A percentile compares a stretch with the other conserved stretches of the same genome.
phyloP scores from a whole-genome alignment of 352 stramenopile species.

The Phytopythium oedochilum region DNA sequence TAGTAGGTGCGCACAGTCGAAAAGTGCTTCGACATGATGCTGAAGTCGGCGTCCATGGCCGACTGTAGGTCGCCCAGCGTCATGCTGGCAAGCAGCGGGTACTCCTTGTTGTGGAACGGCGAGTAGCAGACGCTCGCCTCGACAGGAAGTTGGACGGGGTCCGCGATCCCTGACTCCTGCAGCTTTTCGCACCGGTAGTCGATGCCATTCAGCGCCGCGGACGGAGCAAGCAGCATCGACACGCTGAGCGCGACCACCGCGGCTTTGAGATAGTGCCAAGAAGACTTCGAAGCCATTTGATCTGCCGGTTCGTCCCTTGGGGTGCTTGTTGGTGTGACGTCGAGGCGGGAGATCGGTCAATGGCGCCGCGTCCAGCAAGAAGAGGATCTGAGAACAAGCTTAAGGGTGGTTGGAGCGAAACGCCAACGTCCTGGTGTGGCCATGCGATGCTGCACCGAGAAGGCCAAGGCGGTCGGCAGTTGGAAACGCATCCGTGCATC shows the following conservation, averaged over 20 bases:
- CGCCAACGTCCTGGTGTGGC: neutral
- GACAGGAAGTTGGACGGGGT: constrained; percentile 13
- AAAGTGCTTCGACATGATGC: constrained; percentile 61
- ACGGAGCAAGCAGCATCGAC: neutral
- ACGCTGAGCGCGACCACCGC: neutral
- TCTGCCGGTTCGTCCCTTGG: neutral
- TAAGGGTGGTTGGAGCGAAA: neutral
- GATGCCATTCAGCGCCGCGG: neutral
- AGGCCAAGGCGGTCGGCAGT: neutral
- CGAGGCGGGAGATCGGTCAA: neutral
- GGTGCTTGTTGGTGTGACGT: neutral
- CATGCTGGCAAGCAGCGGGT: constrained; percentile 41
- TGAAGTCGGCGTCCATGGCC: constrained; percentile 66
- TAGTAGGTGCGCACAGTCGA: constrained; percentile 73
- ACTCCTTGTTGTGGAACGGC: constrained; percentile 69
- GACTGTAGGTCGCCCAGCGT: constrained; percentile 23
- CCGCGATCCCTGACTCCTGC: neutral
- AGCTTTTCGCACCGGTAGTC: neutral
- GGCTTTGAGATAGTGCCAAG: neutral
- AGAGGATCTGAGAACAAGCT: neutral
- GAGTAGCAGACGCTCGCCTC: constrained; percentile 63
- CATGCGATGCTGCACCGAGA: constrained; percentile 1
- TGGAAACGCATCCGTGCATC: neutral
- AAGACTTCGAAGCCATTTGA: neutral
- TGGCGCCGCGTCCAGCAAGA: neutral